Evolutionary conservation across 352 stramenopile genomes (phyloP), one percentile per base, ranked within the genome.

Genomic region (Vaucheria bursata): DNA sequence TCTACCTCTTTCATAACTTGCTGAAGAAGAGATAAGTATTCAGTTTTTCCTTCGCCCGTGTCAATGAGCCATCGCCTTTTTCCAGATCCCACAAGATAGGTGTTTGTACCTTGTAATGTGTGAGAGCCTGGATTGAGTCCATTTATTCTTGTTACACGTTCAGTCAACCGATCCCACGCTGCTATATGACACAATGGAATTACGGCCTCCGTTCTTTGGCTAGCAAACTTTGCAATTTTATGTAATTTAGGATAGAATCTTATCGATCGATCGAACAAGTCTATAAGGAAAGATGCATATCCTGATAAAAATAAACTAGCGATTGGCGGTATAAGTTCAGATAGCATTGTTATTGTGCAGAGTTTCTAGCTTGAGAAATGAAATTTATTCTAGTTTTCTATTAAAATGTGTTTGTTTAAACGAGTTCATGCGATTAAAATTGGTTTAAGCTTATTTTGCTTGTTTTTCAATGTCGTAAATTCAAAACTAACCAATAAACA

Each of bases 101-200:
- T 92, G 81, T 95, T 95, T 4, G 90, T 95, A 37, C 91, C 92
- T 31, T 87, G 83, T 1, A 97, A 81, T 33, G 91, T 96, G 86
- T 96, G 91, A 50, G 72, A 45, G 12, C 68, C 67, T 34, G 77
- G 77, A 39, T 83, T 83, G 0, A 83, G 33, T 1, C 74, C 77
- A n/a, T 66, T 78, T 18, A 83, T 53, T 40, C 68, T 73, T 3
- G 80, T 65, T 7, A 83, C 77, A 52, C 68, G 29, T 18, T 79
- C 77, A 32, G 39, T 71, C 8, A 75, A 3, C 50, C 67, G 33
- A 6, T 75, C 77, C 77, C 71, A 81, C 2, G 77, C 53, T 33
- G 7, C 37, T 33, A 81, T 12, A 7, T 33, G 35, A 1, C 69
- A 40, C 34, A 81, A 50, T 5, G 5, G 39, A 5, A 12, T 50